Evolutionary conservation across 805 yeast species (phyloP), one percentile per base, ranked within the genome.

Genomic region (Wickerhamomyces mucosus): DNA sequence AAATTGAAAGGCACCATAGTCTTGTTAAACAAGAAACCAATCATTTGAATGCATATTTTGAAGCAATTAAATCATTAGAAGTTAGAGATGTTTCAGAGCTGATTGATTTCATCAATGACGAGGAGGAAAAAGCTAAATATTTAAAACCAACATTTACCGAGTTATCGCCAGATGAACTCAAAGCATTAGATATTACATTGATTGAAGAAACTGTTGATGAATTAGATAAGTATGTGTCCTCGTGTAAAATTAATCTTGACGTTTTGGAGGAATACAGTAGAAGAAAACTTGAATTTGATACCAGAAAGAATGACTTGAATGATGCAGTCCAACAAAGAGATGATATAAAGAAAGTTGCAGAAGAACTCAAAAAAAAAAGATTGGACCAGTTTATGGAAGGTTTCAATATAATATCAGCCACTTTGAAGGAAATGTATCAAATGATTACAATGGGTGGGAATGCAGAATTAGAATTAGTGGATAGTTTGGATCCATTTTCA

Each of bases 381-480:
- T 64, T 81, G 33, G 86, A 78, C 39, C 96, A 92, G 54, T 92
- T 92, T 50, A 86, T 86, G 94, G 74, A 72, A 39, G 98, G 99
- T 0, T 92, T 94, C 60, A 72, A 77, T 42, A 67, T 75, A 15
- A 92, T 92, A 18, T 85, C 96, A 1, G 64, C 76, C 52, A 82
- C 95, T 6, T 67, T 92, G 41, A 92, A 89, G 53, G 96, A 85
- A 47, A 88, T 92, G 97, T 92, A 92, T 49, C 94, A 88, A 50
- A 83, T 92, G 94, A 92, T 92, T 38, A 92, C 98, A 1, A 86
- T 89, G 94, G 98, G 98, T 18, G 99, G 99, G 21, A 92, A 89
- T 61, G 99, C 99, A 0, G 98, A 92, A 54, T 65, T 92, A 21
- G 99, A 92, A 54, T 67, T 89, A 27, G 96, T 86, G 14, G 98